Percentiles rank a stretch among this genome's conserved stretches.
phyloP scores from a whole-genome alignment of 2,329 filamentous ascomycete genomes.

The Apiospora phragmitis region DNA sequence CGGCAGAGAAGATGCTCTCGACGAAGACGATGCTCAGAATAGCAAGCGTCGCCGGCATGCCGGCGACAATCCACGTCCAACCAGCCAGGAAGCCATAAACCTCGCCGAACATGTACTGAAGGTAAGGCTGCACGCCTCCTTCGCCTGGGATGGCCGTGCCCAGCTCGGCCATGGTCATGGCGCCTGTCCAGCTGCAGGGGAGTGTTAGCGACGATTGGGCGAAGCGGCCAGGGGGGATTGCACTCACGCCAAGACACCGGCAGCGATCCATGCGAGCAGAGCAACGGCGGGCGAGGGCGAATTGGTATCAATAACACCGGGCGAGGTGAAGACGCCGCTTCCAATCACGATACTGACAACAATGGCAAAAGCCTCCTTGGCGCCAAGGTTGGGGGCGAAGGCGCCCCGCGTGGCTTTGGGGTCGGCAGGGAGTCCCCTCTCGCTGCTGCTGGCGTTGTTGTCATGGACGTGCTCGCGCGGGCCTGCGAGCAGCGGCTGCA shows the following conservation, averaged over 20 bases:
- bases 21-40: conserved; percentile 66
- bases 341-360: conserved; percentile 65
- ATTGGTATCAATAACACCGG: conserved; percentile 62
- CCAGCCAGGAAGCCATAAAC: conserved; percentile 62
- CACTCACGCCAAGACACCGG: conserved; percentile 52
- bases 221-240: not conserved
- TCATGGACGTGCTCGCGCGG: not conserved
- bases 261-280: conserved; percentile 60
- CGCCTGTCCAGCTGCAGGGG: conserved; percentile 54
- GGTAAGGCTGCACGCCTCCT: conserved; percentile 63
- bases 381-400: conserved; percentile 32
- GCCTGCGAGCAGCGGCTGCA: not conserved
- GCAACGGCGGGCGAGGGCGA: conserved; percentile 61
- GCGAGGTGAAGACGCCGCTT: conserved; percentile 65
- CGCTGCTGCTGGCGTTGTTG: not conserved
- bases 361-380: conserved; percentile 50
- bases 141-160: conserved; percentile 64
- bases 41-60: conserved; percentile 65
- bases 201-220: not conserved
- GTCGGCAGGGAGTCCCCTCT: not conserved
- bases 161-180: conserved; percentile 61
- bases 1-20: conserved; percentile 57
- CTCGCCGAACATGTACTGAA: conserved; percentile 62
- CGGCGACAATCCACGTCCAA: conserved; percentile 65
- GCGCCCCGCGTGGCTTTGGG: conserved; percentile 13